Base-by-base conservation (phyloP, 164 flowering plant genomes). In the Magnolia changhungtana region DNA sequence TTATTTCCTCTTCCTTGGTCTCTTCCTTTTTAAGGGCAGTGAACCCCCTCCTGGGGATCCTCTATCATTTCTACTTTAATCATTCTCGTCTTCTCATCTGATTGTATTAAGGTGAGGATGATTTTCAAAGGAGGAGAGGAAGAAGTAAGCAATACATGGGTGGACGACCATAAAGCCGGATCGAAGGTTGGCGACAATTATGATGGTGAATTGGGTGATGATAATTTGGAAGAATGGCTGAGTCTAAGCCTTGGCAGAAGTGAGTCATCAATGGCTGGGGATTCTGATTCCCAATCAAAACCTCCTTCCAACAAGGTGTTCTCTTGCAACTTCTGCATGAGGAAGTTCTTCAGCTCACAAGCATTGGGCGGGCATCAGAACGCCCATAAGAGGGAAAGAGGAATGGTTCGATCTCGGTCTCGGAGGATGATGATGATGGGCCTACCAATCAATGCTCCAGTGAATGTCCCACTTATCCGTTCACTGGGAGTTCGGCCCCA, bases 401-500 rank as follows among this genome's bases (percentile, higher is more conserved):
- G 90, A 58, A 83, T 86, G 45, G 87, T 82, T 18, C 84, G 84
- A 74, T 80, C 74, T 68, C 84, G 82, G 10, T 81, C 88, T 20
- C 85, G 84, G 27, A 80, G 81, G 72, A 80, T 76, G 86, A 76
- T 79, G 83, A 66, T 79, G 70, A 79, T 83, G 79, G 84, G 82
- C 27, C 2, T 72, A 18, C 55, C 72, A 52, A 27, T 70, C 24
- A 19, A 19, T 37, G 51, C 78, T 63, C 79, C 81, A 14, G 68
- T 72, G 61, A 67, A 66, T n/a, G 51, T 14, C 18, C 75, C 75
- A 6, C 63, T 82, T 73, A 24, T 77, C 16, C 81, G 91, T 76
- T 86, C 97, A 50, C 86, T 94, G 5, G 88, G 93, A 1, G 91
- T 88, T 72, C 85, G 74, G 2, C 82, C 97, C 10, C 97, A 91